Base-by-base conservation (phyloP, 768 basidiomycete species). In the Phaeotremella skinneri region DNA sequence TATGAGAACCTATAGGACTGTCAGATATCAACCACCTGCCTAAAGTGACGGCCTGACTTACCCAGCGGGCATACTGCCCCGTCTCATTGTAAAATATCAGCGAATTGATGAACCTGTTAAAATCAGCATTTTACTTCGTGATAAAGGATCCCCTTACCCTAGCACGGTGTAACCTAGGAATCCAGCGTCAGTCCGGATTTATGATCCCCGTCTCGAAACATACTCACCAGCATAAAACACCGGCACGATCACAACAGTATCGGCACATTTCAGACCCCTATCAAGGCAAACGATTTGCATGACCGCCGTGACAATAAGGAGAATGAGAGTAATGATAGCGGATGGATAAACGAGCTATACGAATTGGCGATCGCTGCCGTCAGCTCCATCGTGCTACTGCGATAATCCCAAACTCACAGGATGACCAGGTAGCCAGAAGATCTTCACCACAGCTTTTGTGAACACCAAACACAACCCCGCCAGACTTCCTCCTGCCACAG, bases 251-350 rank as follows among this genome's bases (percentile, higher is more conserved):
- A 96, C 66, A 14, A 77, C 76, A 4, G 75, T 76, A 57, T 78
- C 92, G 66, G 93, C 93, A 7, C 89, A 86, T 69, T 85, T 85
- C n/a, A 94, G 81, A 4, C 88, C 92, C 41, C 87, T 85, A 72
- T 97, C 93, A 41, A 97, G 81, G 74, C 91, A 93, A 42, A 91
- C 85, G 56, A 97, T 94, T 74, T 98, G 93, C 49, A 87, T 78
- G 30, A 97, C 85, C 2, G 91, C 92, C 0, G 91, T 91, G 45
- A 84, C 72, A 3, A 81, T 82, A 34, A 85, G 76, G 21, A 83
- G 66, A 20, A 84, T 64, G 50, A 83, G 72, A 14, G 87, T 87
- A 77, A 93, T 85, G 60, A 96, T 84, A 11, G 88, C 83, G 0
- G 90, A 86, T 4, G 83, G 80, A 67, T 90, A 89, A 1, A 87